Conservation (phyloP, 1,284 basidiomycete genomes). For the Kwoniella shivajii region DNA sequence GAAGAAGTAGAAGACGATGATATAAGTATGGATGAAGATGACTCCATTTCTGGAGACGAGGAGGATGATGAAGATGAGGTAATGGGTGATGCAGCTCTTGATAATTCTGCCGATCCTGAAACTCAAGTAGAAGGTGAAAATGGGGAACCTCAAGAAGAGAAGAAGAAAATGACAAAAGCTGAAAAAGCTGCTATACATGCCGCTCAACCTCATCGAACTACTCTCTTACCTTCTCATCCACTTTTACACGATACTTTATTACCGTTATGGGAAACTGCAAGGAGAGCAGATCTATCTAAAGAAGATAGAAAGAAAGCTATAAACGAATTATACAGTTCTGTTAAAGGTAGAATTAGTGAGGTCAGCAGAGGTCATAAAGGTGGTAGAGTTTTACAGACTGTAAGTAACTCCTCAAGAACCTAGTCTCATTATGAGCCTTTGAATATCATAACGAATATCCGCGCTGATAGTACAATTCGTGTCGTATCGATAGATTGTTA, state of each 20-base stretch:
- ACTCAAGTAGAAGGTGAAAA: slow-evolving; percentile 5
- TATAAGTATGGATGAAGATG: slow-evolving; percentile 27
- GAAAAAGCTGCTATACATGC: slow-evolving; percentile 50
- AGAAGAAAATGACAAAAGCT: slow-evolving; percentile 37
- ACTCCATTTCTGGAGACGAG: slow-evolving; percentile 21
- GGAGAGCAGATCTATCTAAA: slow-evolving; percentile 69
- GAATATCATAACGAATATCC: too few species aligned
- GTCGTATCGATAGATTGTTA: slow-evolving; percentile 61
- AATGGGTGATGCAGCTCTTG: slow-evolving; percentile 9
- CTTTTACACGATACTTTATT: slow-evolving; percentile 68
- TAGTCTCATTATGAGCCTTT: too few species aligned
- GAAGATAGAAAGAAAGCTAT: slow-evolving; percentile 75
- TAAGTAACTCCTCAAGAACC: slow-evolving; percentile 31
- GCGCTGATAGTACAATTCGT: not conserved
- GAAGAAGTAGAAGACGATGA: slow-evolving; percentile 35
- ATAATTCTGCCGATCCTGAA: slow-evolving; percentile 14
- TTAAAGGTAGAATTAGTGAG: slow-evolving; percentile 76
- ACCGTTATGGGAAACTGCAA: slow-evolving; percentile 75
- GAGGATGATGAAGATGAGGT: slow-evolving; percentile 23
- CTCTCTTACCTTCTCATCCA: slow-evolving; percentile 74
- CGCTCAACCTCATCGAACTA: slow-evolving; percentile 58
- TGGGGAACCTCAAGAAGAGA: slow-evolving; percentile 27
- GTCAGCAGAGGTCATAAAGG: slow-evolving; percentile 88
- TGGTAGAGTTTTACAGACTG: slow-evolving; percentile 80
- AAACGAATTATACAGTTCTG: slow-evolving; percentile 68